Percentiles rank a stretch among this genome's conserved stretches.
Conservation (phyloP, 345 rosid species). For the Trapa incisa region DNA sequence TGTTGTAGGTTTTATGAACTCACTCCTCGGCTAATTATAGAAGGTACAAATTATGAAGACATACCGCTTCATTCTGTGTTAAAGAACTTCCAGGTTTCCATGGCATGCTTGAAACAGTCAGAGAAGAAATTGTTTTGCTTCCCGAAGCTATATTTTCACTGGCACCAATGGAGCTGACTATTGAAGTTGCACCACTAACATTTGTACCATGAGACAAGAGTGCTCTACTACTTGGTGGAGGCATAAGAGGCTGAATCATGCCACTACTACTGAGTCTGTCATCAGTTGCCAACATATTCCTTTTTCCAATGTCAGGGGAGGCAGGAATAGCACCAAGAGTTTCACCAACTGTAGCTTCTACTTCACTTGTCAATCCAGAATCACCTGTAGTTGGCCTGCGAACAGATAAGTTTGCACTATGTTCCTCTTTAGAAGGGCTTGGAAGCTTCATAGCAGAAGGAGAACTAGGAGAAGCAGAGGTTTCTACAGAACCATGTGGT, state of each 20-base stretch:
- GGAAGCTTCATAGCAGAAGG: constrained; percentile 38
- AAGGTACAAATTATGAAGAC: constrained; percentile 11
- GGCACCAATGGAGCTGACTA: constrained; percentile 45
- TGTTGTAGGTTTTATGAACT: neutral
- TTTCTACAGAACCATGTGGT: constrained; percentile 47
- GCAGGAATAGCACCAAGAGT: constrained; percentile 42
- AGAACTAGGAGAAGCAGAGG: constrained; percentile 34
- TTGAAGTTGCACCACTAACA: constrained; percentile 49
- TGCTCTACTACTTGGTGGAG: constrained; percentile 65
- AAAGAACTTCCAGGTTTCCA: constrained; percentile 90
- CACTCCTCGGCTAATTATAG: neutral
- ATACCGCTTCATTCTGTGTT: constrained; percentile 68
- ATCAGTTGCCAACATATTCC: constrained; percentile 65
- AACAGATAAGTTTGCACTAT: constrained; percentile 36
- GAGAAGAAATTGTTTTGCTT: constrained; percentile 71
- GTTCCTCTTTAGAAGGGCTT: constrained; percentile 69
- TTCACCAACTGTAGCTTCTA: constrained; percentile 43
- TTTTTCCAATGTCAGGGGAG: constrained; percentile 64
- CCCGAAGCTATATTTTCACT: constrained; percentile 34
- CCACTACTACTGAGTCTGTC: constrained; percentile 51
- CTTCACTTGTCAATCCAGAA: constrained; percentile 42
- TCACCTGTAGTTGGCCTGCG: constrained; percentile 57
- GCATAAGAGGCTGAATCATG: constrained; percentile 50
- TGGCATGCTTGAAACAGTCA: constrained; percentile 58
- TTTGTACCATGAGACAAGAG: constrained; percentile 61